phyloP scores from a whole-genome alignment of 805 yeast species.

The Vanderwaltozyma polyspora region DNA sequence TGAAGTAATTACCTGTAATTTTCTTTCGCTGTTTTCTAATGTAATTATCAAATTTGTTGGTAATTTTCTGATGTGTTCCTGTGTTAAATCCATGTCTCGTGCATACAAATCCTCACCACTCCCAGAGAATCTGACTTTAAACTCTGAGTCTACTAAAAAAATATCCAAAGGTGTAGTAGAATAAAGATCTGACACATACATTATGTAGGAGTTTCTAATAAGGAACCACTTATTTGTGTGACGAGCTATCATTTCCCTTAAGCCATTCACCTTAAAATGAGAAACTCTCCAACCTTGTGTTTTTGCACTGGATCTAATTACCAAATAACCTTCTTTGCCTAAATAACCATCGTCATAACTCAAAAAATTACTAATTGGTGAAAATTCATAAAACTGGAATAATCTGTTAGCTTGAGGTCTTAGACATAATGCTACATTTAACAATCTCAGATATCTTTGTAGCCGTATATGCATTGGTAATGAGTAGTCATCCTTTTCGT shows the following conservation, averaged over 20 bases:
- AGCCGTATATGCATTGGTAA: slow-evolving; percentile 30
- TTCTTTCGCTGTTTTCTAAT: slow-evolving; percentile 67
- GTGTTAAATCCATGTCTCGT: slow-evolving; percentile 11
- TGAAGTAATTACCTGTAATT: slow-evolving; percentile 57
- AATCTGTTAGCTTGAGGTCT: slow-evolving; percentile 74
- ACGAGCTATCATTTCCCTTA: slow-evolving; percentile 79
- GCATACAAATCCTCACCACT: slow-evolving; percentile 11
- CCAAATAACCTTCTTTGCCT: slow-evolving; percentile 83
- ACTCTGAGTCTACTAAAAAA: slow-evolving; percentile 72
- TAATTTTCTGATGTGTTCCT: slow-evolving; percentile 28
- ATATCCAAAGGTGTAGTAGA: slow-evolving; percentile 87
- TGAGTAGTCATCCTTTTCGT: slow-evolving; percentile 16
- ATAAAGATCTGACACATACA: slow-evolving; percentile 75
- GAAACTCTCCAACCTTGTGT: slow-evolving; percentile 95
- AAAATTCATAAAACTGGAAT: slow-evolving; percentile 80
- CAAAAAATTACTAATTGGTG: slow-evolving; percentile 75
- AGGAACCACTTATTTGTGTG: slow-evolving; percentile 90
- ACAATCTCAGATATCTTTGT: slow-evolving; percentile 54
- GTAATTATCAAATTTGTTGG: slow-evolving; percentile 46
- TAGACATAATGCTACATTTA: slow-evolving; percentile 49
- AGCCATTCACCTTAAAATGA: slow-evolving; percentile 68
- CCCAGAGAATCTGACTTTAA: slow-evolving; percentile 44
- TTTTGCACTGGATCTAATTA: slow-evolving; percentile 71
- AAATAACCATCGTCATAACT: slow-evolving; percentile 71
- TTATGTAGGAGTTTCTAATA: slow-evolving; percentile 71